A percentile compares a stretch with the other conserved stretches of the same genome.
Conservation (phyloP, 2,329 filamentous ascomycete species). For the Talaromyces verruculosus region DNA sequence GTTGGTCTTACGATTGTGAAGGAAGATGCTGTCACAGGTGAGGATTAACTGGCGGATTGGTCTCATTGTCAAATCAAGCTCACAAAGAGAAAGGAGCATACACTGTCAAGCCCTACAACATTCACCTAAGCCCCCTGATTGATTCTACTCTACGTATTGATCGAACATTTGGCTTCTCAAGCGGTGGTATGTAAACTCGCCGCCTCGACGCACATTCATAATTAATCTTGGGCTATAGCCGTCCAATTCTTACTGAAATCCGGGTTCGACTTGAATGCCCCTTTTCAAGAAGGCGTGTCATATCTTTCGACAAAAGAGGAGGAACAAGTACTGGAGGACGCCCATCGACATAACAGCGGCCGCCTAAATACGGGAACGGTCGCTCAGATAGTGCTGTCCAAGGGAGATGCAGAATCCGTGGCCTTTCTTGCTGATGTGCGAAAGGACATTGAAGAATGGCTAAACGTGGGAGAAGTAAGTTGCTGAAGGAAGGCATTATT, state of each 20-base stretch:
- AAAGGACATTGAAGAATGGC: constrained; percentile 50
- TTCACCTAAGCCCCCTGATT: constrained; percentile 59
- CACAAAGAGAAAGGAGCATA: constrained; percentile 47
- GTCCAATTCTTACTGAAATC: constrained; percentile 61
- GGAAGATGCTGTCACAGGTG: constrained; percentile 55
- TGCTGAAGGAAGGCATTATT: constrained; percentile 15
- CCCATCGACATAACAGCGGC: constrained; percentile 37
- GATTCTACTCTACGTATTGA: constrained; percentile 57
- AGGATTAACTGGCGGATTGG: constrained; percentile 16
- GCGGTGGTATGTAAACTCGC: constrained; percentile 48
- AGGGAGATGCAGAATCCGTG: constrained; percentile 54
- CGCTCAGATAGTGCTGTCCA: constrained; percentile 48
- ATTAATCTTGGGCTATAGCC: constrained; percentile 39
- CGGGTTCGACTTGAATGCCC: constrained; percentile 58
- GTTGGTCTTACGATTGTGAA: constrained; percentile 66
- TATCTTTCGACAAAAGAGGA: constrained; percentile 61
- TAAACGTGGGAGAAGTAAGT: constrained; percentile 30
- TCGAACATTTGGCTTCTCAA: constrained; percentile 60
- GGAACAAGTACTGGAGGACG: constrained; percentile 46
- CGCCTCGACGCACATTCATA: background rate
- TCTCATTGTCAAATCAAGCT: background rate
- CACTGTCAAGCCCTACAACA: constrained; percentile 63
- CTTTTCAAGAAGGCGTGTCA: constrained; percentile 58
- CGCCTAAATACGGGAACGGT: constrained; percentile 35
- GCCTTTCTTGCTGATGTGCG: constrained; percentile 52